phyloP scores from a whole-genome alignment of 2,329 filamentous ascomycete genomes.

The Nannizziopsis arthrosporioides region DNA sequence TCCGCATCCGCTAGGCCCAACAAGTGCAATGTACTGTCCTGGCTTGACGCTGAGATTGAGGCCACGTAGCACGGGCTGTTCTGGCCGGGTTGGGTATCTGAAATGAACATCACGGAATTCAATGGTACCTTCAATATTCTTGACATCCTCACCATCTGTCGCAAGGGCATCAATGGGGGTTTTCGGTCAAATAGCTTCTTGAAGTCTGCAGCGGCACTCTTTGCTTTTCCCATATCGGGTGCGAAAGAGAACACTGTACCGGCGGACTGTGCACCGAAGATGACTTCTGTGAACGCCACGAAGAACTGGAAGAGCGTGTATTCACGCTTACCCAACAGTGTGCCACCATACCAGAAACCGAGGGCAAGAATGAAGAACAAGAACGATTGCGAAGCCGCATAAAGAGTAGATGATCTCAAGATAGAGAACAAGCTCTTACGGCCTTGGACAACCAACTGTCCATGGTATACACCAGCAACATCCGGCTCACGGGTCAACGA shows the following conservation, averaged over 20 bases:
- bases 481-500: slow-evolving; percentile 78
- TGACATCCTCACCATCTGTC: slow-evolving; percentile 50
- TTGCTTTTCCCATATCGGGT: slow-evolving; percentile 86
- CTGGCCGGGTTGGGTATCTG: slow-evolving; percentile 79
- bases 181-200: slow-evolving; percentile 74
- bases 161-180: slow-evolving; percentile 73
- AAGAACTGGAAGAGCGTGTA: slow-evolving; percentile 83
- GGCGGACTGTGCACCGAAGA: slow-evolving; percentile 86
- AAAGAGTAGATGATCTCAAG: slow-evolving; percentile 63
- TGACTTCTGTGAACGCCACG: slow-evolving; percentile 73
- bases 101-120: slow-evolving; percentile 92
- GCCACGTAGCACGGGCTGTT: slow-evolving; percentile 83
- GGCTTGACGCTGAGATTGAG: slow-evolving; percentile 47
- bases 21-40: slow-evolving; percentile 54
- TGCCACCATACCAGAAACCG: slow-evolving; percentile 87
- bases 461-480: slow-evolving; percentile 60
- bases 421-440: slow-evolving; percentile 59
- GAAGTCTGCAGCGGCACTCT: slow-evolving; percentile 67
- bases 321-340: slow-evolving; percentile 56
- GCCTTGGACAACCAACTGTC: slow-evolving; percentile 55
- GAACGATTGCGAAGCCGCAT: slow-evolving; percentile 72
- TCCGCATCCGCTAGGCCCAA: slow-evolving; percentile 87
- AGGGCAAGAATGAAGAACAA: slow-evolving; percentile 75
- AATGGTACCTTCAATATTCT: slow-evolving; percentile 59
- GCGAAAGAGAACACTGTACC: slow-evolving; percentile 82